Base-by-base conservation (phyloP, 2,329 filamentous ascomycete species). In the Furcasterigmium furcatum region DNA sequence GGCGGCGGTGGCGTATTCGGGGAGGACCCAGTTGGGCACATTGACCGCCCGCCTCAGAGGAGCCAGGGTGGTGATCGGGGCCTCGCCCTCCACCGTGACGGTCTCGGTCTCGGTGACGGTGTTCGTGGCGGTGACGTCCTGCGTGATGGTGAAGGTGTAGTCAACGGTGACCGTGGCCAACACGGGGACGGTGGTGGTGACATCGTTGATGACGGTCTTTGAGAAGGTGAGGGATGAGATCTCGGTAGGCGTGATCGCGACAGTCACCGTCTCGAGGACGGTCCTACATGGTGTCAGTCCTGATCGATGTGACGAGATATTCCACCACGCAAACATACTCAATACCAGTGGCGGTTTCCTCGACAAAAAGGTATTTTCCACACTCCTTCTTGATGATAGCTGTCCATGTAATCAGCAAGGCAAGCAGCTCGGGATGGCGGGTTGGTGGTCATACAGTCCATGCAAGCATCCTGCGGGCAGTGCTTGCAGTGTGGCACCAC, bases 1-100 rank as follows among this genome's bases (percentile, higher is more conserved):
- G 24, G 24, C 24, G 5, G 49, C 45, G 13, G 52, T 44, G 14
- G 52, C 52, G 27, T 54, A 54, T 3, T n/a, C 43, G 14, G 52
- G 52, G 9, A 52, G 47, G 25, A 35, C 44, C n/a, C 42, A 42
- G 19, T 42, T 40, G 21, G 40, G 36, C 14, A 41, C 42, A 21
- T 38, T 6, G 16, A 32, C 39, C 14, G 12, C 34, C 12, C 41
- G 45, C 41, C 35, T 43, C 22, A 21, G 24, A 12, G 24, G 24
- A n/a, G n/a, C n/a, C n/a, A n/a, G n/a, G n/a, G n/a, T n/a, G 24
- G 24, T 27, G 24, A 27, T 22, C 40, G 30, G 29, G 32, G 44
- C 16, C 12, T 38, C 29, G 5, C 42, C 40, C 4, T 39, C 29
- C 12, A 38, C 34, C 9, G 48, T 48, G 20, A 45, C 38, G 3